A percentile compares a stretch with the other conserved stretches of the same genome.
phyloP scores from a whole-genome alignment of 345 rosid species.

The Populus alba region DNA sequence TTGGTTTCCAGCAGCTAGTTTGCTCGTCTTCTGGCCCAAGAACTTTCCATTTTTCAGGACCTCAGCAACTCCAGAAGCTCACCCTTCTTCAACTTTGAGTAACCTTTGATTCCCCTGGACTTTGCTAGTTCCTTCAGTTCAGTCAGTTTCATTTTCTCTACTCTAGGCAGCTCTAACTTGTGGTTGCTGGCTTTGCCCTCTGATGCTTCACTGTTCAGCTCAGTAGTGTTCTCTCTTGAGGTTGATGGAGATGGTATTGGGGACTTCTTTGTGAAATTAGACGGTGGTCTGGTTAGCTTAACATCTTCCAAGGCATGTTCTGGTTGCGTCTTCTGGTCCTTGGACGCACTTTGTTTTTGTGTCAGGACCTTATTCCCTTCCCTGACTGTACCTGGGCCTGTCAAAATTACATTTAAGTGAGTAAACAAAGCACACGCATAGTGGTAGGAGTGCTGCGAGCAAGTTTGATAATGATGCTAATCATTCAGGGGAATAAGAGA shows the following conservation, averaged over 20 bases:
- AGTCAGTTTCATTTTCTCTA: conserved; percentile 57
- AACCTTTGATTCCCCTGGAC: conserved; percentile 56
- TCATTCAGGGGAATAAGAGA: not conserved
- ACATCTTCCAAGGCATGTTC: not conserved
- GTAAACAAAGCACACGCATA: not conserved
- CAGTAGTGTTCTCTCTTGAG: conserved; percentile 20
- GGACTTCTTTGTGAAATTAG: conserved; percentile 44
- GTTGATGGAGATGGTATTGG: conserved; percentile 35
- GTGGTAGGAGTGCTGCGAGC: not conserved
- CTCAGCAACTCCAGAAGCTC: conserved; percentile 50
- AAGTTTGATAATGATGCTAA: not conserved
- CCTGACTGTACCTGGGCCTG: conserved; percentile 3
- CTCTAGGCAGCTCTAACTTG: conserved; percentile 17
- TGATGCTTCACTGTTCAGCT: conserved; percentile 13
- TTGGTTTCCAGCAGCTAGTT: not conserved
- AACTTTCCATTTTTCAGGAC: conserved; percentile 10
- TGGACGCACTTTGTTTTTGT: conserved; percentile 1
- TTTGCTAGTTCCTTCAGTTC: conserved; percentile 70
- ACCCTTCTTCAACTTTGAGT: conserved; percentile 58
- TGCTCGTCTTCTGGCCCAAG: not conserved
- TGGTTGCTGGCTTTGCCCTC: not conserved
- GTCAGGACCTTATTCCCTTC: not conserved
- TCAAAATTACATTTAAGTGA: not conserved
- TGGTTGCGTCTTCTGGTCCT: not conserved
- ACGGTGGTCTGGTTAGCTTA: conserved; percentile 37